Evolutionary conservation across 2,329 filamentous ascomycete genomes (phyloP).

Genomic region (Passalora sequoiae): DNA sequence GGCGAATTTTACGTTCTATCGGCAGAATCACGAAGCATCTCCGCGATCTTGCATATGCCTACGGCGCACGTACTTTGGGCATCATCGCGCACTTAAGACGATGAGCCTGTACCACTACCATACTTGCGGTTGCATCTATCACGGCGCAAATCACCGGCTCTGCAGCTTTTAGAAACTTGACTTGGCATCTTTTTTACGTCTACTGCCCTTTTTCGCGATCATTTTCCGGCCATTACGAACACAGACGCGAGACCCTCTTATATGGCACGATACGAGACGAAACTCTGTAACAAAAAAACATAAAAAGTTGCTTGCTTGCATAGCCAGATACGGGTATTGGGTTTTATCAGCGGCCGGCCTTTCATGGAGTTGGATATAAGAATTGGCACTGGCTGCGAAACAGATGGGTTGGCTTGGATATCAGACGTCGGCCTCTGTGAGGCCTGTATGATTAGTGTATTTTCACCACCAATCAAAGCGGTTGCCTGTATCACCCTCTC

Average conservation of each 20-base stretch:
- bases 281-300: slow-evolving; percentile 12
- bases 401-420: background rate
- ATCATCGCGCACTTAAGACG: slow-evolving; percentile 6
- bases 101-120: slow-evolving; percentile 13
- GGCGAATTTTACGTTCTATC: slow-evolving; percentile 1
- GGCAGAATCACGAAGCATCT: slow-evolving; percentile 6
- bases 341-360: no score
- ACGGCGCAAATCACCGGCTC: slow-evolving; percentile 10
- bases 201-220: slow-evolving; percentile 1
- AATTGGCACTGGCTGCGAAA: slow-evolving; percentile 4
- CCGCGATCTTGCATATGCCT: slow-evolving; percentile 8
- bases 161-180: slow-evolving; percentile 6
- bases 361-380: slow-evolving; percentile 1
- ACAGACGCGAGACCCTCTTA: slow-evolving; percentile 6
- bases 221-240: slow-evolving; percentile 2
- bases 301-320: slow-evolving; percentile 8
- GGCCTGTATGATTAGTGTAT: slow-evolving; percentile 5
- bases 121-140: slow-evolving; percentile 8
- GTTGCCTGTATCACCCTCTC: no score
- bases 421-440: background rate
- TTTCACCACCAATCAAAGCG: no score
- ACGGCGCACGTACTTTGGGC: slow-evolving; percentile 9
- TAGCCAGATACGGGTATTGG: slow-evolving; percentile 6
- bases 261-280: slow-evolving; percentile 8
- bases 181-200: no score